Conservation (phyloP, 2,329 filamentous ascomycete genomes). For the Boeremia lycopersici region DNA sequence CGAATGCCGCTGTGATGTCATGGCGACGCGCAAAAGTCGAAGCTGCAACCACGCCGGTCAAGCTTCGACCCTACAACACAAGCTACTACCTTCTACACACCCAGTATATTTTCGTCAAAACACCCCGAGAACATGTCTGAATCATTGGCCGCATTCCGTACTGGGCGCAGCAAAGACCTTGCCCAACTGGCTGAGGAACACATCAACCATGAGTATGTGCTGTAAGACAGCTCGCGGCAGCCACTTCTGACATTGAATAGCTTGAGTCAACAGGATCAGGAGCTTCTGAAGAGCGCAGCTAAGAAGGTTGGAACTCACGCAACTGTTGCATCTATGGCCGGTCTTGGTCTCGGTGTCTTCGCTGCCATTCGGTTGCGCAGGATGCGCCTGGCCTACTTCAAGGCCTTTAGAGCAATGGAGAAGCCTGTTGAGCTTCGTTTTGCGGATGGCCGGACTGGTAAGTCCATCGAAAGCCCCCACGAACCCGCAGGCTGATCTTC, state of each 20-base stretch:
- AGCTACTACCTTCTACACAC: neutral
- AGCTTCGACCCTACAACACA: neutral
- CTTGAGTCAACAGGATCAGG: constrained; percentile 63
- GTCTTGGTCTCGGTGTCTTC: constrained; percentile 63
- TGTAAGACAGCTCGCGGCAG: neutral
- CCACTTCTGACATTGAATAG: constrained; percentile 18
- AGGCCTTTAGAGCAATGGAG: constrained; percentile 64
- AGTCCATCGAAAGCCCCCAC: neutral
- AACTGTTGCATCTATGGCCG: constrained; percentile 64
- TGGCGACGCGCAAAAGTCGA: constrained; percentile 3
- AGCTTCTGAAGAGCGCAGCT: constrained; percentile 62
- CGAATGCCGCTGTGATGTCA: constrained; percentile 7
- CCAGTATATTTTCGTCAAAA: neutral
- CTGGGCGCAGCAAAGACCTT: constrained; percentile 35
- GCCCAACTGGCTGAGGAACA: constrained; percentile 41
- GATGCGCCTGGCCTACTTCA: constrained; percentile 64
- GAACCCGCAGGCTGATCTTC: neutral
- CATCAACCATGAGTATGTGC: constrained; percentile 41
- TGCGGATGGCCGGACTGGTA: constrained; percentile 64
- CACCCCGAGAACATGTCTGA: constrained; percentile 29
- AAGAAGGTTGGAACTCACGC: constrained; percentile 61
- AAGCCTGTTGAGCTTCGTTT: constrained; percentile 68
- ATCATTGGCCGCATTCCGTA: constrained; percentile 41
- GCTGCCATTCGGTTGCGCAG: constrained; percentile 62
- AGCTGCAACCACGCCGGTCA: constrained; percentile 4